phyloP scores from a whole-genome alignment of 73 alveolate genomes.

The Paramecium bursaria region DNA sequence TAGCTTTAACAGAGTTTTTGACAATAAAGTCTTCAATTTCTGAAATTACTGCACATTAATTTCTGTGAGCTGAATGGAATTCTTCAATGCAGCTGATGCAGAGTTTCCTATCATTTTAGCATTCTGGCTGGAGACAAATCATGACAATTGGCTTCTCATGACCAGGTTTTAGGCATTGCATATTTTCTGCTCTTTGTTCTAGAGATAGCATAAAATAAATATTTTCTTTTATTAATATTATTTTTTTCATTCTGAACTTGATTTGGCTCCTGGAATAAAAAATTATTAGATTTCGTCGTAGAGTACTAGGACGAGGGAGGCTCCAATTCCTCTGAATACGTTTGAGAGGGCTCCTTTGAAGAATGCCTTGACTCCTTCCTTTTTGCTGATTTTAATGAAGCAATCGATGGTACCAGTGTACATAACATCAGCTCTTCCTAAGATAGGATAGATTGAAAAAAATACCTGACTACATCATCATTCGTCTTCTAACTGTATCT shows the following conservation, averaged over 20 bases:
- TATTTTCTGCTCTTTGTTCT: too few species aligned
- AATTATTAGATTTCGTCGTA: conserved; percentile 81
- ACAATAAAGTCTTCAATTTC: conserved; percentile 29
- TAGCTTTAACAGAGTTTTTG: conserved; percentile 9
- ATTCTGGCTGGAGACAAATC: conserved; percentile 29
- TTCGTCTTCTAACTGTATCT: conserved; percentile 95
- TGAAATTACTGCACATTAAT: not conserved
- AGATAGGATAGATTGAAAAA: not conserved
- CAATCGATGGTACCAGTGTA: conserved; percentile 83
- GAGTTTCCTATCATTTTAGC: conserved; percentile 25
- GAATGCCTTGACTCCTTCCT: conserved; percentile 89
- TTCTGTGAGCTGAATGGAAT: conserved; percentile 29
- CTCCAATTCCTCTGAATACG: conserved; percentile 89
- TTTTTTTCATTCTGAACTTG: not conserved
- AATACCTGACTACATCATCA: conserved; percentile 89
- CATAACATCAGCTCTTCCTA: conserved; percentile 78
- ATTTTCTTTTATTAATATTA: too few species aligned
- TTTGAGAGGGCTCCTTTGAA: conserved; percentile 90
- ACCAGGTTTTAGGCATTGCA: too few species aligned
- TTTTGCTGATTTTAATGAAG: conserved; percentile 72
- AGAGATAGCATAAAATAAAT: too few species aligned
- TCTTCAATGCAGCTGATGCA: conserved; percentile 38
- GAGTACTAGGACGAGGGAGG: conserved; percentile 86
- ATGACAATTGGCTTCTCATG: conserved; percentile 15
- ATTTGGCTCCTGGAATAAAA: conserved; percentile 49